A percentile compares a stretch with the other conserved stretches of the same genome.
These are phyloP conservation scores for Vickermania ingenoplastis DNA, from an alignment of 208 protist species.

Conservation along the genomic window DNA sequence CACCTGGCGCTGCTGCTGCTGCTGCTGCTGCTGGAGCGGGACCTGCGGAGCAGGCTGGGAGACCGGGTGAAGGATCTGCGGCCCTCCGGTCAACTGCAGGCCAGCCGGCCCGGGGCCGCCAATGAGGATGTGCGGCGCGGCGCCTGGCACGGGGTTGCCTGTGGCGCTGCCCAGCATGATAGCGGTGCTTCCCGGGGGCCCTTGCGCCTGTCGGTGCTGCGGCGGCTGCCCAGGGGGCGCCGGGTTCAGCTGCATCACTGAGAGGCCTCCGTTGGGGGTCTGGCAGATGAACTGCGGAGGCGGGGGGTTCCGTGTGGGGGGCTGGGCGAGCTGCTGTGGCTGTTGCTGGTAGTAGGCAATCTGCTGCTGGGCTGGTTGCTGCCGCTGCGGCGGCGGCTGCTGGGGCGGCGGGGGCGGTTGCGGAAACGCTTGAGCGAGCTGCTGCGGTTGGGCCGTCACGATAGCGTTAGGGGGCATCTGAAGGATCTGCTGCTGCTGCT, in stretches of 20 bases:
- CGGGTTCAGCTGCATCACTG: not conserved
- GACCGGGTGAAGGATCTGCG: too few relatives aligned
- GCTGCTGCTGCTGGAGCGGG: constrained; percentile 14
- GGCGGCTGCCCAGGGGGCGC: too few relatives aligned
- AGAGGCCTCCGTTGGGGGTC: not conserved
- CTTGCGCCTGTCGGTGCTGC: too few relatives aligned
- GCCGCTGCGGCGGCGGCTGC: not conserved
- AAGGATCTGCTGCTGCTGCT: not conserved
- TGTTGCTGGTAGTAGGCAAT: not conserved
- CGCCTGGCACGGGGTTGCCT: constrained; percentile 13
- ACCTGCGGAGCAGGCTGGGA: too few relatives aligned
- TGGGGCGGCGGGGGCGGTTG: not conserved
- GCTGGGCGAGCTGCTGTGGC: not conserved
- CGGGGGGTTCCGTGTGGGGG: not conserved
- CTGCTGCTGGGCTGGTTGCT: not conserved
- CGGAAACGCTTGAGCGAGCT: not conserved
- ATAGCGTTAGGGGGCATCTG: not conserved
- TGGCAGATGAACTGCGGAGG: not conserved
- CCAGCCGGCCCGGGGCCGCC: too few relatives aligned
- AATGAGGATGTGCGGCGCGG: too few relatives aligned
- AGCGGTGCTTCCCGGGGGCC: too few relatives aligned
- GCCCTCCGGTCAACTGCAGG: too few relatives aligned
- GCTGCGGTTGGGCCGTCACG: not conserved
- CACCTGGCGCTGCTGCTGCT: constrained; percentile 20
- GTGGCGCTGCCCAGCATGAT: constrained; percentile 15